A percentile compares a stretch with the other conserved stretches of the same genome.
Evolutionary conservation across 163 green algal genomes (phyloP).

Genomic region (Chlamydomonas reinhardtii): DNA sequence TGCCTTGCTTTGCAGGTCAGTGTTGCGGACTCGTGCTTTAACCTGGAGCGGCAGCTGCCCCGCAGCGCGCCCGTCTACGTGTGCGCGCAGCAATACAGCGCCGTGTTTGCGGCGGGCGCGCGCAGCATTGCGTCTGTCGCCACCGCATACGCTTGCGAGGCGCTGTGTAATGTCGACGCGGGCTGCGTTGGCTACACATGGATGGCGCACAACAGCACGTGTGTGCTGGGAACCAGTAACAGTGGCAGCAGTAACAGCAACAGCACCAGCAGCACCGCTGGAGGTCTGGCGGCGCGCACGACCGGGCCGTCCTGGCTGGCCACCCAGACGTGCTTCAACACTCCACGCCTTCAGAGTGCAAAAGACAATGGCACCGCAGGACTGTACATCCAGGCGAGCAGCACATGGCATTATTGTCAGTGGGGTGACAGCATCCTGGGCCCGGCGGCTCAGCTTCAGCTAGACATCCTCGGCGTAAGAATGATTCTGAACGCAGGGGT

Average conservation of each 20-base stretch:
- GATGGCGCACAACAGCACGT: constrained; percentile 5
- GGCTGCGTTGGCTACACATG: not conserved
- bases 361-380: not conserved
- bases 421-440: too few species aligned
- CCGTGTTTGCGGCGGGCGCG: not conserved
- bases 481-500: too few species aligned
- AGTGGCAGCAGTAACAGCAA: not conserved
- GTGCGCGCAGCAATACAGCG: not conserved
- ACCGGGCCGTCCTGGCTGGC: not conserved
- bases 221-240: not conserved
- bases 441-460: too few species aligned
- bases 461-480: too few species aligned
- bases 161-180: not conserved
- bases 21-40: not conserved
- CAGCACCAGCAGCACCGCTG: not conserved
- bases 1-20: not conserved
- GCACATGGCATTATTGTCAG: not conserved
- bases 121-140: not conserved
- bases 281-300: not conserved
- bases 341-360: not conserved
- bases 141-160: not conserved
- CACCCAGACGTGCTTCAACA: not conserved
- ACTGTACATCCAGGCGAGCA: not conserved
- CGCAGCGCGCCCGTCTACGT: not conserved
- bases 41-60: constrained; percentile 1